Evolutionary conservation across 495 filamentous ascomycete species (phyloP).

Genomic region (Durotheca rogersii): DNA sequence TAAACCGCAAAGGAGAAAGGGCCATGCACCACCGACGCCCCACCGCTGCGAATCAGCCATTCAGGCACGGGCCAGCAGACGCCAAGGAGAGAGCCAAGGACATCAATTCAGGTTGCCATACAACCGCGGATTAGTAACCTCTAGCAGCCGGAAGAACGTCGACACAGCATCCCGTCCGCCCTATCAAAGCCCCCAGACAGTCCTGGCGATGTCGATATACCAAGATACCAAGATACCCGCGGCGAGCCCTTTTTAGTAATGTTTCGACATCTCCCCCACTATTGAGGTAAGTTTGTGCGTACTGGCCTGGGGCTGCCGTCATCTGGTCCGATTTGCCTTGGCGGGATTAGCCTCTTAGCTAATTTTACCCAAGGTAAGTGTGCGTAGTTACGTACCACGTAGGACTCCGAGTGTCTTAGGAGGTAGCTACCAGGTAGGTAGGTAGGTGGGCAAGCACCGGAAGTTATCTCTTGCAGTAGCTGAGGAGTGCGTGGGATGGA

Average conservation of each 20-base stretch:
- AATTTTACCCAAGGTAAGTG: neutral
- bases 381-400: no score
- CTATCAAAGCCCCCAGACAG: no score
- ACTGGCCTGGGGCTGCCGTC: no score
- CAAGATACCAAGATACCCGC: neutral
- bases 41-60: conserved; percentile 24
- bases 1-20: conserved; percentile 23
- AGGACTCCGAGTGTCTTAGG: no score
- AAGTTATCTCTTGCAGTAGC: no score
- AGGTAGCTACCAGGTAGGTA: no score
- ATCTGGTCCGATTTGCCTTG: no score
- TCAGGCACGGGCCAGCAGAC: conserved; percentile 33
- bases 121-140: conserved; percentile 27
- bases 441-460: no score
- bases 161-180: conserved; percentile 23
- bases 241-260: neutral
- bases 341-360: neutral
- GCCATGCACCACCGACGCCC: conserved; percentile 21
- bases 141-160: conserved; percentile 31
- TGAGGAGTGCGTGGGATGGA: no score
- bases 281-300: no score
- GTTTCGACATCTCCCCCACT: no score
- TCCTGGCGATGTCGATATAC: neutral
- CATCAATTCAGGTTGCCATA: conserved; percentile 33
- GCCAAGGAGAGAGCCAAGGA: conserved; percentile 31